Evolutionary conservation across 2,329 filamentous ascomycete genomes (phyloP), one percentile per base, ranked within the genome.

Genomic region (Aschersonia sp.): DNA sequence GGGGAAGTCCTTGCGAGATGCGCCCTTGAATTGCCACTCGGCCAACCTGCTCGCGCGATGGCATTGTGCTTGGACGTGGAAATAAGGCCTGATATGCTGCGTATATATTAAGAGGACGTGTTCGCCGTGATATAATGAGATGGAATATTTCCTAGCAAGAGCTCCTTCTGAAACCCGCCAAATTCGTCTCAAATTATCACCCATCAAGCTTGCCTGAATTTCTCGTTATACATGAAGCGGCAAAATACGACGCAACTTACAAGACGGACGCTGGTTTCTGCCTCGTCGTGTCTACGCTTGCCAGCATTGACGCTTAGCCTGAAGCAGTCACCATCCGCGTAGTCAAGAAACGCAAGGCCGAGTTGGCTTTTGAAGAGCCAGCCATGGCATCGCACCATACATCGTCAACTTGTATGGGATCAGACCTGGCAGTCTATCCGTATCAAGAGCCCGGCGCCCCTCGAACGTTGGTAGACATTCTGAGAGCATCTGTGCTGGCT

Each of bases 381-480:
- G 35, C 12, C 35, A 37, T 12, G 35, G 35, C 35, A 3, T 37
- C 35, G 12, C 35, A 37, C 3, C 22, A 22, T 22, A 22, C 22
- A 22, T 22, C 4, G 22, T 22, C 22, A 22, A 4, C 22, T 22
- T 22, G 22, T 22, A 22, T 22, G 22, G 22, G 22, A 22, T 37
- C 35, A 37, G 44, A 46, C 33, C 30, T 43, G 11, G 47, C 50
- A 32, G 42, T 52, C 45, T 52, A 52, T 35, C 40, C 46, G 2
- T 39, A 39, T 10, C 40, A 48, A 30, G n/a, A 40, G 30, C 44
- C 46, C 4, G 31, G 43, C 12, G 11, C n/a, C 12, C n/a, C 47
- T 44, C 49, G 52, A n/a, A 55, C 53, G 7, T 50, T 55, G 8
- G 41, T 55, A 14, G 53, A 55, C 14, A 53, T 55, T 29, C 44